Base-by-base conservation (phyloP, 768 basidiomycete species). In the Goffeauzyma gilvescens region DNA sequence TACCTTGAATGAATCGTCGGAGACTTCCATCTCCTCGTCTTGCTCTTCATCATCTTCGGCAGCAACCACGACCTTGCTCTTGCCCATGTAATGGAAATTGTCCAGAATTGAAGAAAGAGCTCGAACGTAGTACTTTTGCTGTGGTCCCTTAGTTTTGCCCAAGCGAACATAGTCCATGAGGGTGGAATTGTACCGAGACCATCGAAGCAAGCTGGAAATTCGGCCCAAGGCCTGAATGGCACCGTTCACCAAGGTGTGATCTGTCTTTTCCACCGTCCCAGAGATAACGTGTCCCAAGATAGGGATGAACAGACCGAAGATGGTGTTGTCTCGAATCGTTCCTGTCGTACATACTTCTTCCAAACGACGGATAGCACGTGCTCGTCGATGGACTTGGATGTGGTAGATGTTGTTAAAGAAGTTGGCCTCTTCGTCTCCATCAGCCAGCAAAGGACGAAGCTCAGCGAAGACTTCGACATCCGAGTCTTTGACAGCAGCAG, bases 401-500 rank as follows among this genome's bases (percentile, higher is more conserved):
- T 98, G 93, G 41, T 80, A 74, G 36, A 95, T 75, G 62, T 98
- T 98, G 68, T 78, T 79, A 72, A 98, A 96, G 67, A 96, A 89
- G 58, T 80, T 87, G 24, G 85, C 86, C 62, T 98, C 90, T 37
- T 81, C 78, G 57, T 96, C 87, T 1, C 84, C 89, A 14, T 71
- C 75, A 6, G 81, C 83, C 24, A 95, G 71, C 6, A 96, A 65
- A 9, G 76, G 70, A 18, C 67, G 74, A 75, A 96, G 77, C 57
- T 95, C 87, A 38, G 75, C 75, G 21, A 95, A 63, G 2, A 72
- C 61, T 0, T 66, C 55, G 23, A 87, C 66, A 15, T 68, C 63
- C 5, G 70, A 66, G 50, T 80, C 81, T 47, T 71, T 73, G 5
- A 89, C 76, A 1, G 80, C 76, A 50, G 78, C 73, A 0, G 79